Evolutionary conservation across 2,329 filamentous ascomycete genomes (phyloP).

Genomic region (Aspergillus spinulosporus): DNA sequence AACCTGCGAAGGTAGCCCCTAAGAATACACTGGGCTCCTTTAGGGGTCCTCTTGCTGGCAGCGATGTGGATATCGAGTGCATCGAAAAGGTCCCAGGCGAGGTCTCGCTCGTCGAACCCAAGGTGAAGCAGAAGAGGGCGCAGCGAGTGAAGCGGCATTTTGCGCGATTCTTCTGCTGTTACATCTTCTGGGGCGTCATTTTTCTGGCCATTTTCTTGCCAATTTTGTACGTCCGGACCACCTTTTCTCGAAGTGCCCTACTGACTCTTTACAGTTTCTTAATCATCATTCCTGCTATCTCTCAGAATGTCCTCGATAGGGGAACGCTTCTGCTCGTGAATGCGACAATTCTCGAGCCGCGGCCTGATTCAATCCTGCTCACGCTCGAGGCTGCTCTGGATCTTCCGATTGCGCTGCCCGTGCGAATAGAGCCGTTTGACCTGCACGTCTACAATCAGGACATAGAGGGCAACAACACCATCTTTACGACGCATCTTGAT

Average conservation of each 20-base stretch:
- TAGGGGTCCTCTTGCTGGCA: conserved; percentile 31
- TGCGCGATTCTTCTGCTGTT: conserved; percentile 42
- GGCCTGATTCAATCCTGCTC: conserved; percentile 34
- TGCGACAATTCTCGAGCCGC: conserved; percentile 37
- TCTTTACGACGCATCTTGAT: conserved; percentile 26
- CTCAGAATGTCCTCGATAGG: conserved; percentile 41
- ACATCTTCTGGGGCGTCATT: conserved; percentile 36
- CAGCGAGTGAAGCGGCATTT: conserved; percentile 37
- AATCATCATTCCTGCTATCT: conserved; percentile 43
- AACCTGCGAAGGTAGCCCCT: conserved; percentile 28
- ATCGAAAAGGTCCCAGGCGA: conserved; percentile 29
- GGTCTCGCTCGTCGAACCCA: conserved; percentile 26
- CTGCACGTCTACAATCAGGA: conserved; percentile 38
- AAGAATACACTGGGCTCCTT: conserved; percentile 34
- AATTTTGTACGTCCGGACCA: conserved; percentile 35
- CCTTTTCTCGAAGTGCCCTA: not conserved
- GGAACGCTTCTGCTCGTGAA: conserved; percentile 39
- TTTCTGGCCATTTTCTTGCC: conserved; percentile 44
- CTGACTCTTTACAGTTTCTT: conserved; percentile 36
- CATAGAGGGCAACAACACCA: conserved; percentile 30
- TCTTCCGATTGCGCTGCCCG: conserved; percentile 37
- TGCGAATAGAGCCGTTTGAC: conserved; percentile 38
- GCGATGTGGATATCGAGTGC: conserved; percentile 27
- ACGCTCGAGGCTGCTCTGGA: conserved; percentile 38
- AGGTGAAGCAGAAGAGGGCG: conserved; percentile 24